Evolutionary conservation across 345 rosid species (phyloP).

Genomic region (Odontarrhena argentea): DNA sequence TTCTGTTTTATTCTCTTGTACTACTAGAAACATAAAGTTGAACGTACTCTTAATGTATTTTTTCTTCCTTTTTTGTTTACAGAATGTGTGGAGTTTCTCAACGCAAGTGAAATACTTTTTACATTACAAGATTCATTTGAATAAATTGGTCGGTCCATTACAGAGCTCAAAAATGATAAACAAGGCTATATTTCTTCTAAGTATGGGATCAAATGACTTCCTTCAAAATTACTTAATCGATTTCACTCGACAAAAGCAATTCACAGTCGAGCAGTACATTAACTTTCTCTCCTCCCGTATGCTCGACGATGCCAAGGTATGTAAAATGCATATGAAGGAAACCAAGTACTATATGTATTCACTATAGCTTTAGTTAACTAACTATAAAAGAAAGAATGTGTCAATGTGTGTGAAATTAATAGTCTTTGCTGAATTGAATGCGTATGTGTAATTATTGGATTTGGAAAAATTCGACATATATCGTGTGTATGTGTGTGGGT

Average conservation of each 20-base stretch:
- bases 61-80: neutral
- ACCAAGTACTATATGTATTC: neutral
- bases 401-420: slow-evolving; percentile 6
- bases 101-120: slow-evolving; percentile 61
- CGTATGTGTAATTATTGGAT: slow-evolving; percentile 4
- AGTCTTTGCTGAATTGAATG: slow-evolving; percentile 12
- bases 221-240: slow-evolving; percentile 78
- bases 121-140: slow-evolving; percentile 71
- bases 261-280: slow-evolving; percentile 54
- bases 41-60: neutral
- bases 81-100: slow-evolving; percentile 66
- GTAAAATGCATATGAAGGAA: slow-evolving; percentile 1
- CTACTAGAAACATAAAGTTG: neutral
- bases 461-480: slow-evolving; percentile 4
- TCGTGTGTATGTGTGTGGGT: slow-evolving; percentile 25
- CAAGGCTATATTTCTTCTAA: slow-evolving; percentile 54
- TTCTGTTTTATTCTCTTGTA: neutral
- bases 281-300: slow-evolving; percentile 56
- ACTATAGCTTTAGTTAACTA: slow-evolving; percentile 5
- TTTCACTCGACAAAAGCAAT: slow-evolving; percentile 61
- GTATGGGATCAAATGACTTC: slow-evolving; percentile 90
- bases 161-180: slow-evolving; percentile 53
- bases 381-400: slow-evolving; percentile 4
- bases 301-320: slow-evolving; percentile 59
- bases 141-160: slow-evolving; percentile 52